Base-by-base conservation (phyloP, 2,329 filamentous ascomycete genomes). In the Cladosporium sp. region DNA sequence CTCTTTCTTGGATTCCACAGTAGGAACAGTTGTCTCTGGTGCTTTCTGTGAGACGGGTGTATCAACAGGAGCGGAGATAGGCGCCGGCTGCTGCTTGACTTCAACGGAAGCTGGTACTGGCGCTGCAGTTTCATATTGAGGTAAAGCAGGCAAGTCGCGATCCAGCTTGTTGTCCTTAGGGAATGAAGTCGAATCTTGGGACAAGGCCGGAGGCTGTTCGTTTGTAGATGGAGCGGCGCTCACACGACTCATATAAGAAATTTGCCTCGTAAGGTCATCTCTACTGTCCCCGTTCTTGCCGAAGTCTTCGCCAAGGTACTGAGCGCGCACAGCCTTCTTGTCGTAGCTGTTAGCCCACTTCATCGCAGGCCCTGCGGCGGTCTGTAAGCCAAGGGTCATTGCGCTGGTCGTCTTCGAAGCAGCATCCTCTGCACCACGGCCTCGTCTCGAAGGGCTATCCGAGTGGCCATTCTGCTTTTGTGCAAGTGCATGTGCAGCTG, bases 271-370 rank as follows among this genome's bases (percentile, higher is more conserved):
- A n/a, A 69, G 61, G 36, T 68, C 64, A 47, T 70, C 68, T 49
- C 64, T 58, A 38, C 65, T 67, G 40, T 60, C 60, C 5, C 68
- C 69, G 20, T 92, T 92, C 42, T 88, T 86, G 43, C 28, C 28
- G 64, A 81, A 84, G 50, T 77, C 78, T 70, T 95, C 87, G 47
- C 85, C 84, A 54, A 97, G 80, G 73, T 97, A 97, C n/a, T 90
- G 86, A 63, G 90, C 86, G 56, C 92, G 87, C 62, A 96, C 88
- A 7, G 88, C 81, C 68, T 94, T 87, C 75, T 94, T 95, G 75
- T 97, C 94, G 71, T 97, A 97, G 68, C 92, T 92, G 73, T 82
- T 93, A 34, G 93, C 91, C 94, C 94, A 99, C 74, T 96, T 96
- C 87, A 99, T 88, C 1, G 94, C 94, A 22, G 92, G 89, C 8